Evolutionary conservation across 495 filamentous ascomycete genomes (phyloP), one percentile per base, ranked within the genome.

Genomic region (Tuber brumale): DNA sequence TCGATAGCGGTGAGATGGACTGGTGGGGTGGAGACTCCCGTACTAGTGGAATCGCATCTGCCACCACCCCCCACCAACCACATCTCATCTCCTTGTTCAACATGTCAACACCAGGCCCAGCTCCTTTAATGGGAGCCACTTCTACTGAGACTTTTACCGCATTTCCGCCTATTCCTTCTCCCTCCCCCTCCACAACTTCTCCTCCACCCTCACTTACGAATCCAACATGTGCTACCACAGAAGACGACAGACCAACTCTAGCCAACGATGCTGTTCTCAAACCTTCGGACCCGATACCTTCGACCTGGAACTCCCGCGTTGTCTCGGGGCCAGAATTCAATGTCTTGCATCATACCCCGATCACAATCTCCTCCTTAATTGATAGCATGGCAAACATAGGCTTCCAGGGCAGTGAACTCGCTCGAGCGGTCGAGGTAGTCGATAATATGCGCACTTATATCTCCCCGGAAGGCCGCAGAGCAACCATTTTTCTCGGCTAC

Each of bases 401-500:
- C 16, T 98, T 98, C 84, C 95, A 99, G 85, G 94, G 93, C 23
- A 93, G 89, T 70, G 91, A 92, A 8, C 89, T 97, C 70, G 90
- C 91, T 27, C 91, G 97, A 79, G 95, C 95, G 6, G 89, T 92
- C 70, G 86, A 89, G 48, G 95, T 97, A 76, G 91, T 99, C 81
- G 93, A 99, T 79, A 89, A 92, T n/a, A 98, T 99, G 95, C 88
- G 93, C 74, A 86, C 89, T 31, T 97, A 91, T 87, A 86, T 87
- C 51, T 90, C 96, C 80, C 89, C 92, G 0, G 90, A 92, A 81
- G 87, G 87, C 42, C 88, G 90, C 21, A 88, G 87, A 79, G 94
- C 94, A 12, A 97, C 94, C 70, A 95, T 98, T 83, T 97, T 97
- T 85, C 90, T 97, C 31, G 96, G 96, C 66, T 99, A 96, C 85